A percentile compares a stretch with the other conserved stretches of the same genome.
Evolutionary conservation across 768 basidiomycete species (phyloP).

Genomic region (Trametopsis cervina): DNA sequence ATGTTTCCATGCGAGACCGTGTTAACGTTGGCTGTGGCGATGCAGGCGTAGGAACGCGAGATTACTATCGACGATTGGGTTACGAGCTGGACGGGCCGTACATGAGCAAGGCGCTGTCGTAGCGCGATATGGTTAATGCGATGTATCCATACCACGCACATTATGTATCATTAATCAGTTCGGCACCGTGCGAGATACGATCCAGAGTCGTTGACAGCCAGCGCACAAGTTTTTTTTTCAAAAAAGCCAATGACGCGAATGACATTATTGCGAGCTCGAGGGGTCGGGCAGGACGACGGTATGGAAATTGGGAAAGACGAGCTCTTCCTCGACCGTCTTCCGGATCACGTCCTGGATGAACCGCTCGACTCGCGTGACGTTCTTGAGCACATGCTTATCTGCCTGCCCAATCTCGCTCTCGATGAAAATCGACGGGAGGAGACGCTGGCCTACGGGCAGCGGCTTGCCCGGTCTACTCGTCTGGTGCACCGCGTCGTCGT

Average conservation of each 20-base stretch:
- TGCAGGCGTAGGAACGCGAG: conserved; percentile 88
- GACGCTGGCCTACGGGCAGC: conserved; percentile 70
- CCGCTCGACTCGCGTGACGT: conserved; percentile 90
- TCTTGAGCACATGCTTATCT: conserved; percentile 93
- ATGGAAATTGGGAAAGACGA: conserved; percentile 95
- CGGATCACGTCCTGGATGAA: conserved; percentile 95
- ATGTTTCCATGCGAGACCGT: conserved; percentile 2
- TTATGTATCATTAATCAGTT: background rate
- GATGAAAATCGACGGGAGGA: conserved; percentile 83
- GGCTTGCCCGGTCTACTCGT: conserved; percentile 49
- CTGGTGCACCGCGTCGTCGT: conserved; percentile 41
- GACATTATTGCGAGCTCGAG: too few species aligned
- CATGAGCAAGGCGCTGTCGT: conserved; percentile 79
- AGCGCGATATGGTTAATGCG: conserved; percentile 2
- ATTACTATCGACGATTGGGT: conserved; percentile 92
- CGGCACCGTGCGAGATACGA: too few species aligned
- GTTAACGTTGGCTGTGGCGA: conserved; percentile 1
- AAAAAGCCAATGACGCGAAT: too few species aligned
- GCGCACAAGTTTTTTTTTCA: too few species aligned
- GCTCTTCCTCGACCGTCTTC: conserved; percentile 91
- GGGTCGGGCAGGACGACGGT: conserved; percentile 36
- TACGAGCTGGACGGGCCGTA: conserved; percentile 96
- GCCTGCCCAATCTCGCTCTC: conserved; percentile 96
- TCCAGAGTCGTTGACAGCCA: background rate
- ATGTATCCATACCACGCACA: conserved; percentile 4